Percentiles rank a stretch among this genome's conserved stretches.
These are phyloP conservation scores for Stachybotrys elegans DNA, from an alignment of 2,329 filamentous ascomycete species.

Conservation along the genomic window DNA sequence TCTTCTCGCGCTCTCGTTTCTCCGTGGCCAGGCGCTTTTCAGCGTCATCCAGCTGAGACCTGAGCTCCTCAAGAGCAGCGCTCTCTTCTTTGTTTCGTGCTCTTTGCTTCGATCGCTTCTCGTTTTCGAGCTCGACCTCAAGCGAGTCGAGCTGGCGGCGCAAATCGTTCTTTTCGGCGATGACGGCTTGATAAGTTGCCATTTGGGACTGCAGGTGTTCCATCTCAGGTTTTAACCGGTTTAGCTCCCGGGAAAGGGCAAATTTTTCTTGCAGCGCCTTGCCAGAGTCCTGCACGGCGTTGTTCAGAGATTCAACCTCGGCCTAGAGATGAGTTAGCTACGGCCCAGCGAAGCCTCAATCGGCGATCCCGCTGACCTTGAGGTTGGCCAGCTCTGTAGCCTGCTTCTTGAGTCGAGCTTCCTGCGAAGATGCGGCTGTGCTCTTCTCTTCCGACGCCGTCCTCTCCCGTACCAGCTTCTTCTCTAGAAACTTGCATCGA, in stretches of 20 bases:
- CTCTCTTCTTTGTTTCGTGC: constrained; percentile 26
- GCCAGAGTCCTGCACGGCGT: constrained; percentile 62
- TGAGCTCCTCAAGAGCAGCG: constrained; percentile 37
- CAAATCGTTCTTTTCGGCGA: constrained; percentile 75
- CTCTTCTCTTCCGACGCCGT: constrained; percentile 38
- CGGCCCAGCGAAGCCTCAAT: too few species aligned
- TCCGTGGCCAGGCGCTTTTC: constrained; percentile 33
- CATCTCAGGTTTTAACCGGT: constrained; percentile 48
- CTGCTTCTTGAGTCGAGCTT: constrained; percentile 43
- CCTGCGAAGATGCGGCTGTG: constrained; percentile 37
- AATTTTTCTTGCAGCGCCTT: constrained; percentile 61
- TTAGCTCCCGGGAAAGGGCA: constrained; percentile 45
- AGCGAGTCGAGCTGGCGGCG: constrained; percentile 72
- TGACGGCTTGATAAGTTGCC: constrained; percentile 57
- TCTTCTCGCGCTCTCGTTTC: constrained; percentile 41
- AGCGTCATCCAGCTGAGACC: constrained; percentile 26
- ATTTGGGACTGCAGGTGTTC: constrained; percentile 53
- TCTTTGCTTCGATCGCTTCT: constrained; percentile 43
- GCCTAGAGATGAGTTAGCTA: constrained; percentile 40
- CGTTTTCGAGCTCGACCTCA: constrained; percentile 78
- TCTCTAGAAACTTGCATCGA: constrained; percentile 44
- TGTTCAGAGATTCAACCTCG: constrained; percentile 65
- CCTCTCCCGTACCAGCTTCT: constrained; percentile 33
- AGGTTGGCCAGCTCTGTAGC: constrained; percentile 41
- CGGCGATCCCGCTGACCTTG: constrained; percentile 30